Percentiles rank a stretch among this genome's conserved stretches.
Conservation (phyloP, 176 grass and related monocot species). For the Eleusine indica region DNA sequence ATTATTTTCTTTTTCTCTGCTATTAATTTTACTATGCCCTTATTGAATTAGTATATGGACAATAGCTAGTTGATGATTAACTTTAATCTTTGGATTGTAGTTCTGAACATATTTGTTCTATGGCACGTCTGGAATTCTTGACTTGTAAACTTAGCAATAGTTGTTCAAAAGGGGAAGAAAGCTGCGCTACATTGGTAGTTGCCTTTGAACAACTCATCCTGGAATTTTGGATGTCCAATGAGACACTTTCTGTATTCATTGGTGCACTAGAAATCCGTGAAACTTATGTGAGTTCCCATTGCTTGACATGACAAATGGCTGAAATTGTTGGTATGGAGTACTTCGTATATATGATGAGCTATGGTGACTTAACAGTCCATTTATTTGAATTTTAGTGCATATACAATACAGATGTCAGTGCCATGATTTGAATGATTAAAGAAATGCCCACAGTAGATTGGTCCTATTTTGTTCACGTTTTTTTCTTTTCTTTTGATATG, state of each 20-base stretch:
- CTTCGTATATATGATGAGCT: not conserved
- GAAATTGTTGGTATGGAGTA: constrained; percentile 9
- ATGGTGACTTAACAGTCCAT: constrained; percentile 11
- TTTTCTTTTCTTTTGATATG: constrained; percentile 1
- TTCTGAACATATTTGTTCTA: constrained; percentile 9
- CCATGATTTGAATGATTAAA: not conserved
- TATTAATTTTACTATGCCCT: not conserved
- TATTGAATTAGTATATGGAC: constrained; percentile 18
- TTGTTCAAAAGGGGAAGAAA: not conserved
- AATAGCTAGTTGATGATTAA: constrained; percentile 16
- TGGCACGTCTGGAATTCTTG: not conserved
- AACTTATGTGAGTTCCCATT: not conserved
- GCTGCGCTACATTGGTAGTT: constrained; percentile 5
- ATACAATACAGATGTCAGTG: not conserved
- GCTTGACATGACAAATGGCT: not conserved
- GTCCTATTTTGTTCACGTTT: not conserved
- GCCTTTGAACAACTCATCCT: not conserved
- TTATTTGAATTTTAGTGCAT: constrained; percentile 1
- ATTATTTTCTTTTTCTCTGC: not conserved
- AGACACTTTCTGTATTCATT: not conserved
- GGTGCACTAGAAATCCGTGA: not conserved
- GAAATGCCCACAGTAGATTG: constrained; percentile 2
- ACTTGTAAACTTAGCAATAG: constrained; percentile 20
- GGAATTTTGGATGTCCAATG: constrained; percentile 5
- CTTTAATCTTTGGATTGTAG: constrained; percentile 4